Base-by-base conservation (phyloP, 2,329 filamentous ascomycete species). In the Tympanopsis confertula region DNA sequence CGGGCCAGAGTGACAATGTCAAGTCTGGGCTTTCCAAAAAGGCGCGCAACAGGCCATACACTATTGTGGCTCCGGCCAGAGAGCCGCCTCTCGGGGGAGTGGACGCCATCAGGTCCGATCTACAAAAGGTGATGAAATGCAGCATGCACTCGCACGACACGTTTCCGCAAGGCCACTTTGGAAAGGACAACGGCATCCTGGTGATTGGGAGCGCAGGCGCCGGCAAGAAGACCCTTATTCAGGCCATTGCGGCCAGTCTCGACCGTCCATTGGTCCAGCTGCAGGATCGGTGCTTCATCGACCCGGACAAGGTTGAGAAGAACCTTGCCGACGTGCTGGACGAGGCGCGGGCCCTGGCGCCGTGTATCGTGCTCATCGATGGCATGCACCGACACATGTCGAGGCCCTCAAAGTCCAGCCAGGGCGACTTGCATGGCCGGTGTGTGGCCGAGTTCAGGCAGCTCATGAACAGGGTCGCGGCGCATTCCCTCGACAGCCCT, bases 371-470 rank as follows among this genome's bases (percentile, higher is more conserved):
- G 3, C 93, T 95, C 50, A 82, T 96, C 41, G 87, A 94, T 47
- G 82, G 94, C 47, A 85, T 96, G 38, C 88, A 98, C 56, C 81
- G 82, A 3, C 91, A 96, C 49, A 85, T 87, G 36, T 84, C 85
- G 0, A 94, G 93, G 55, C 70, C 83, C 39, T 86, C 93, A 44
- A 83, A 75, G 22, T 26, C 22, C 39, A 78, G 82, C 1, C 83
- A 91, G 50, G 80, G 82, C 50, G 86, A 94, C 45, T 88, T 93
- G 76, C 87, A 94, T 54, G 85, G 86, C 52, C 70, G 87, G 38
- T 91, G 93, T 44, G 81, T 93, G 12, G 75, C 78, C 1, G 83
- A 94, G 51, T 76, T 96, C 45, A 65, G 85, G 39, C 81, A 82
- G 15, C 91, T 86, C 41, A 93, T 96, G 82, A 83, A 87, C 50